Evolutionary conservation across 164 flowering plant genomes (phyloP).

Genomic region (Aristolochia contorta): DNA sequence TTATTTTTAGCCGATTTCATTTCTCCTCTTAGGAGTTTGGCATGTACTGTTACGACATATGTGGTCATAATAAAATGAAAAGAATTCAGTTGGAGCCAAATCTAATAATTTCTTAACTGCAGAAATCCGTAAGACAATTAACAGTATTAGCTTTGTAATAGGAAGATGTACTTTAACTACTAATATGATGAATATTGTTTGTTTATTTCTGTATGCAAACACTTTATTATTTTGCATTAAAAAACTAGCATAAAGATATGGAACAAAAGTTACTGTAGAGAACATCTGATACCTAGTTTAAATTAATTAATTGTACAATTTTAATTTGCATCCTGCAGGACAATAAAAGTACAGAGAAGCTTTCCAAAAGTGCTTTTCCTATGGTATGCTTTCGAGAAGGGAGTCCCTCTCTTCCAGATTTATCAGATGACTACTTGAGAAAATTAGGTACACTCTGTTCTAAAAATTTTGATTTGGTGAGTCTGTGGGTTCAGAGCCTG

Average conservation of each 20-base stretch:
- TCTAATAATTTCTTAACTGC: no score
- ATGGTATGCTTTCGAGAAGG: slow-evolving; percentile 75
- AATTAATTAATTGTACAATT: background rate
- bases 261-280: background rate
- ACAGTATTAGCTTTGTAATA: no score
- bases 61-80: no score
- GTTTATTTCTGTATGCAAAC: background rate
- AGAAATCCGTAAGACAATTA: no score
- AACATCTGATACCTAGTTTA: background rate
- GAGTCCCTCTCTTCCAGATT: slow-evolving; percentile 80
- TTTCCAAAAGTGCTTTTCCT: slow-evolving; percentile 36
- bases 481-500: no score
- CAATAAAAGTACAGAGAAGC: slow-evolving; percentile 13
- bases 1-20: no score
- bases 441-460: slow-evolving; percentile 28
- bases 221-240: background rate
- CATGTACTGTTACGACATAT: no score
- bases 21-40: no score
- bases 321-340: slow-evolving; percentile 29
- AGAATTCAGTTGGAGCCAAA: no score
- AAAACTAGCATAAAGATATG: background rate
- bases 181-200: background rate
- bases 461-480: background rate
- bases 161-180: background rate
- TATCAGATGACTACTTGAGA: slow-evolving; percentile 25